These are phyloP conservation scores for Eleusine coracana DNA, from an alignment of 176 grass and related monocot species.

Conservation along the genomic window DNA sequence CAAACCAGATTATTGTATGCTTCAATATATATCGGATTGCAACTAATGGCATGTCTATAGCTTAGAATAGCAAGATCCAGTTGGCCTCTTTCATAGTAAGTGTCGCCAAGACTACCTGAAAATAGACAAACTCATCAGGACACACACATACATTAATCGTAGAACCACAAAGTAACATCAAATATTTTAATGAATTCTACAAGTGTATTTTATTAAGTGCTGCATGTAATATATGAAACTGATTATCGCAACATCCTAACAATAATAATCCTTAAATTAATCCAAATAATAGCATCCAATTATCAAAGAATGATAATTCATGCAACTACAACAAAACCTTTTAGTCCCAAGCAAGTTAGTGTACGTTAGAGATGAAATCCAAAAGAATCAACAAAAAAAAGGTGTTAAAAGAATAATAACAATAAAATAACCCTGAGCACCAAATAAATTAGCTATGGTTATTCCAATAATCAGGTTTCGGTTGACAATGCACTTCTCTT, in stretches of 20 bases:
- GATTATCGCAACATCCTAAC: not conserved
- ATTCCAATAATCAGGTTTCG: constrained; percentile 16
- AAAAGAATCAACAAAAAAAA: not conserved
- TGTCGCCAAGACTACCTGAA: constrained; percentile 84
- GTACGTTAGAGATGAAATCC: not conserved
- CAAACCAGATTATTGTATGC: constrained; percentile 87
- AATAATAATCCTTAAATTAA: constrained; percentile 24
- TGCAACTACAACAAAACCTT: not conserved
- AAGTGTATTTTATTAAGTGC: not conserved
- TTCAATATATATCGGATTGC: constrained; percentile 64
- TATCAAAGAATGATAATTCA: not conserved
- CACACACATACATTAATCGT: constrained; percentile 46
- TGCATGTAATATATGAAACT: not conserved
- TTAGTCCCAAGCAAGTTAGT: not conserved
- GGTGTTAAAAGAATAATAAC: not conserved
- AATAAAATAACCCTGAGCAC: not conserved
- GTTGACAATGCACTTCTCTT: not conserved
- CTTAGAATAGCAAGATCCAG: constrained; percentile 74
- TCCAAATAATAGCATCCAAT: not conserved
- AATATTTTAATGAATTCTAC: not conserved
- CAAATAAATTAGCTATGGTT: not conserved
- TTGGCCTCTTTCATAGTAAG: constrained; percentile 80
- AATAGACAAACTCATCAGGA: constrained; percentile 11
- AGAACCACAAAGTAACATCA: not conserved
- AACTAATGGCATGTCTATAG: constrained; percentile 77